Evolutionary conservation across 2,329 filamentous ascomycete genomes (phyloP).

Genomic region (Scedosporium boydii): DNA sequence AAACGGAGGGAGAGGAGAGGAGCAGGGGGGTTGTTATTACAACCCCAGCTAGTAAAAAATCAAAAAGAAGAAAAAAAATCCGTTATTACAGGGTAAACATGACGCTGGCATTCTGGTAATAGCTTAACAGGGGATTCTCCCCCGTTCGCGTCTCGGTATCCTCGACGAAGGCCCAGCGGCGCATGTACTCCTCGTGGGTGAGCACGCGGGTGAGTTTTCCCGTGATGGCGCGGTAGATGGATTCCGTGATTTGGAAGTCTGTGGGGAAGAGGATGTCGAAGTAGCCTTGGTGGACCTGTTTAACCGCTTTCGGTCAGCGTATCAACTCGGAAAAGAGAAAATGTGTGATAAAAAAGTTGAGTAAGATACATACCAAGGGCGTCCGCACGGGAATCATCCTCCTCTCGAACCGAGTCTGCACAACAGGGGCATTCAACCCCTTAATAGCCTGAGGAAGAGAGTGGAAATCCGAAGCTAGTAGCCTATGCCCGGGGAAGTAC

Average conservation of each 20-base stretch:
- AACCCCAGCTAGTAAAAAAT: neutral
- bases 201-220: constrained; percentile 80
- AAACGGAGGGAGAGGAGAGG: neutral
- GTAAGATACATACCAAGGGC: constrained; percentile 58
- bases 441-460: constrained; percentile 71
- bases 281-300: constrained; percentile 89
- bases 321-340: neutral
- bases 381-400: constrained; percentile 84
- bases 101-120: constrained; percentile 94
- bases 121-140: constrained; percentile 84
- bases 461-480: constrained; percentile 87
- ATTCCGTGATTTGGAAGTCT: constrained; percentile 82
- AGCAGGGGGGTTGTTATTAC: neutral
- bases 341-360: neutral
- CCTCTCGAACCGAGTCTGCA: constrained; percentile 86
- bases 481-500: constrained; percentile 82
- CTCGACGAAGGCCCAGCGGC: constrained; percentile 79
- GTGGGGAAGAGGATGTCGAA: constrained; percentile 99
- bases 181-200: constrained; percentile 85
- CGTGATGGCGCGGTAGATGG: constrained; percentile 86
- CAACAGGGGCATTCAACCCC: constrained; percentile 86
- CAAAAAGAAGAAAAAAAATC: neutral
- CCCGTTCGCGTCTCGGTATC: constrained; percentile 83
- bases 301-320: constrained; percentile 4
- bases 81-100: constrained; percentile 65